Conservation (phyloP, 2,329 filamentous ascomycete species). For the Fusarium sp. region DNA sequence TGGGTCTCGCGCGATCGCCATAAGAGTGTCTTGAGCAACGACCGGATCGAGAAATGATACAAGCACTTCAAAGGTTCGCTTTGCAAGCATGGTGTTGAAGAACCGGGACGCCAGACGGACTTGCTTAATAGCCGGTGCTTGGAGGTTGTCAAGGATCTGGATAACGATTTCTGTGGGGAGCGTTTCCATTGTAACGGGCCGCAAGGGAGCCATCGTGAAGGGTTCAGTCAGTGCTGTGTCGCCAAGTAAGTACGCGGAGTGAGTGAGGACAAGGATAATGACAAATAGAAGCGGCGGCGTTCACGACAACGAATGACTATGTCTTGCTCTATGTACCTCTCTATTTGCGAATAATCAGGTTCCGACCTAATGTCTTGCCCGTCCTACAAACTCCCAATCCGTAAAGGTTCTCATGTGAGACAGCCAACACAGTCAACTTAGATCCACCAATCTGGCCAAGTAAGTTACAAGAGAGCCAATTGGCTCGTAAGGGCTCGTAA, state of each 20-base stretch:
- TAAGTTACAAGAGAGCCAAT: slow-evolving; percentile 7
- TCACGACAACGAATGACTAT: background rate
- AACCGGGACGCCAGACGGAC: slow-evolving; percentile 46
- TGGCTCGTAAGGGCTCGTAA: slow-evolving; percentile 18
- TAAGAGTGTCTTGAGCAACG: slow-evolving; percentile 38
- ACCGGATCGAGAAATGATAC: slow-evolving; percentile 44
- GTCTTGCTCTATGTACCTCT: slow-evolving; percentile 4
- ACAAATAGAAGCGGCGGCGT: background rate
- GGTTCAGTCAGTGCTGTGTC: background rate
- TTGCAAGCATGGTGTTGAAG: slow-evolving; percentile 46
- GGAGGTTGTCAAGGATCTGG: slow-evolving; percentile 43
- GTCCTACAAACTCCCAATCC: slow-evolving; percentile 7
- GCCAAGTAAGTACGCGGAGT: background rate
- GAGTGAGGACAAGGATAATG: background rate
- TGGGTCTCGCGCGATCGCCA: slow-evolving; percentile 36
- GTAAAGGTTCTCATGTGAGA: slow-evolving; percentile 36
- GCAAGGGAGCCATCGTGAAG: background rate
- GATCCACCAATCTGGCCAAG: slow-evolving; percentile 10
- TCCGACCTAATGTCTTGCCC: slow-evolving; percentile 19
- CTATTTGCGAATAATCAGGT: background rate
- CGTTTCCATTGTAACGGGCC: slow-evolving; percentile 41
- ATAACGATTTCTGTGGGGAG: slow-evolving; percentile 46
- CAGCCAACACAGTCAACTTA: background rate
- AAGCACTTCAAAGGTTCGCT: slow-evolving; percentile 42
- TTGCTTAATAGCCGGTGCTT: slow-evolving; percentile 31